A percentile compares a stretch with the other conserved stretches of the same genome.
Evolutionary conservation across 1,284 basidiomycete genomes (phyloP).

Genomic region (Tylopilus sp.): DNA sequence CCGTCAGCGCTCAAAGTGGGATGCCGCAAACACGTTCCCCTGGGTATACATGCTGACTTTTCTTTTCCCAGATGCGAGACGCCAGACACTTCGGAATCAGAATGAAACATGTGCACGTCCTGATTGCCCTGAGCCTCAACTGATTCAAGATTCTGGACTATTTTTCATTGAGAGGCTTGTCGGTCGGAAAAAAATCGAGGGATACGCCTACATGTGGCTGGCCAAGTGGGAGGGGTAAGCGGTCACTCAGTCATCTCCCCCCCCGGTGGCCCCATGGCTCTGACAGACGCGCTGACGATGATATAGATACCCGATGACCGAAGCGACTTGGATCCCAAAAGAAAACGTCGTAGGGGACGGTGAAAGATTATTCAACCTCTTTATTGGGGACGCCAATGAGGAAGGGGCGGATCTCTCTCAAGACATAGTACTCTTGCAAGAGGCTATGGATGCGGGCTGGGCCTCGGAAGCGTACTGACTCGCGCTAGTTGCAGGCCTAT

Average conservation of each 20-base stretch:
- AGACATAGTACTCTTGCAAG: constrained; percentile 1
- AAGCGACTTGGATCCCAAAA: constrained; percentile 31
- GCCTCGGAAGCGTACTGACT: background rate
- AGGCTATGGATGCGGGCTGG: constrained; percentile 3
- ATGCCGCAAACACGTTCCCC: background rate
- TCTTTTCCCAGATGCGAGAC: constrained; percentile 6
- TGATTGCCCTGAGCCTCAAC: constrained; percentile 20
- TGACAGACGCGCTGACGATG: background rate
- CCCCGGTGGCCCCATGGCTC: too few relatives aligned
- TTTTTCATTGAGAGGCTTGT: constrained; percentile 35
- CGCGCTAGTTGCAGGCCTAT: too few relatives aligned
- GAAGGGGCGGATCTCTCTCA: constrained; percentile 19
- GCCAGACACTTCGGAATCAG: constrained; percentile 5
- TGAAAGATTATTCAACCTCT: constrained; percentile 13
- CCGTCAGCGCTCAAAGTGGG: constrained; percentile 19
- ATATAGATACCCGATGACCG: constrained; percentile 27
- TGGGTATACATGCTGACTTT: background rate
- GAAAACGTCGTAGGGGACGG: constrained; percentile 25
- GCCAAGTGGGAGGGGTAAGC: constrained; percentile 39
- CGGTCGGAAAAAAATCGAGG: constrained; percentile 25
- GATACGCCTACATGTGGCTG: constrained; percentile 27
- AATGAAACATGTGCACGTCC: constrained; percentile 24
- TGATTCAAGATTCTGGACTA: constrained; percentile 11
- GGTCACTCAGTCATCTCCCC: background rate
- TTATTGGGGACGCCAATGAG: constrained; percentile 13